A percentile compares a stretch with the other conserved stretches of the same genome.
These are phyloP conservation scores for Phytopythium helicoides DNA, from an alignment of 352 stramenopile species.

Conservation along the genomic window DNA sequence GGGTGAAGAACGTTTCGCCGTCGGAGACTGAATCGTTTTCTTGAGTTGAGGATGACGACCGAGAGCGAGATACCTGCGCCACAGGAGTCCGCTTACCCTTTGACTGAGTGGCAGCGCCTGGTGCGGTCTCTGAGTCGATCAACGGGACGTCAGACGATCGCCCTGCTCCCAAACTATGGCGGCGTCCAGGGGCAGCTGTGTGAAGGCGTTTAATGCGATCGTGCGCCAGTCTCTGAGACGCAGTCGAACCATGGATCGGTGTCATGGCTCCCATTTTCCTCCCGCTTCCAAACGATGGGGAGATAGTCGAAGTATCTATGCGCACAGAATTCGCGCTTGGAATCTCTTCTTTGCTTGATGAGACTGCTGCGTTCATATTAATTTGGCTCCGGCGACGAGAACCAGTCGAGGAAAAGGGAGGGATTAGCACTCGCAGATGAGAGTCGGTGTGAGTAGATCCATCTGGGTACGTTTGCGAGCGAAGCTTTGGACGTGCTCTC, in stretches of 20 bases:
- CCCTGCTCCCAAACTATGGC: not conserved
- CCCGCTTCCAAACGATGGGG: not conserved
- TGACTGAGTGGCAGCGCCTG: not conserved
- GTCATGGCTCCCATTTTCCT: constrained; percentile 3
- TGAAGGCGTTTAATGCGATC: not conserved
- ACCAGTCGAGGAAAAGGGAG: not conserved
- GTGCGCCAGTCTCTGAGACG: constrained; percentile 2
- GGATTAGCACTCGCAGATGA: constrained; percentile 19
- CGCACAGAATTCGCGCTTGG: not conserved
- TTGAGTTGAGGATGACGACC: constrained; percentile 22
- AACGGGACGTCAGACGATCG: no score
- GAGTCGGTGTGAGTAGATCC: constrained; percentile 10
- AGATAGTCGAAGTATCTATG: not conserved
- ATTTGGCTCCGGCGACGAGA: not conserved
- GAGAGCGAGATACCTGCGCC: constrained; percentile 2
- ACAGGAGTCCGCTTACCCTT: not conserved
- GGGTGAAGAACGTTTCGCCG: constrained; percentile 14
- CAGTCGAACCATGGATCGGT: constrained; percentile 4
- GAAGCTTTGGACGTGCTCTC: constrained; percentile 55
- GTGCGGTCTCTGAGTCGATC: no score
- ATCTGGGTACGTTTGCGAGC: constrained; percentile 22
- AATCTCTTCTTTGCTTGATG: not conserved
- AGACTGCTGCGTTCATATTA: not conserved
- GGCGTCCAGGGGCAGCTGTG: not conserved
- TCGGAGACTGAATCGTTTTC: constrained; percentile 25